Conservation (phyloP, 2,329 filamentous ascomycete genomes). For the Diaporthe velutina region DNA sequence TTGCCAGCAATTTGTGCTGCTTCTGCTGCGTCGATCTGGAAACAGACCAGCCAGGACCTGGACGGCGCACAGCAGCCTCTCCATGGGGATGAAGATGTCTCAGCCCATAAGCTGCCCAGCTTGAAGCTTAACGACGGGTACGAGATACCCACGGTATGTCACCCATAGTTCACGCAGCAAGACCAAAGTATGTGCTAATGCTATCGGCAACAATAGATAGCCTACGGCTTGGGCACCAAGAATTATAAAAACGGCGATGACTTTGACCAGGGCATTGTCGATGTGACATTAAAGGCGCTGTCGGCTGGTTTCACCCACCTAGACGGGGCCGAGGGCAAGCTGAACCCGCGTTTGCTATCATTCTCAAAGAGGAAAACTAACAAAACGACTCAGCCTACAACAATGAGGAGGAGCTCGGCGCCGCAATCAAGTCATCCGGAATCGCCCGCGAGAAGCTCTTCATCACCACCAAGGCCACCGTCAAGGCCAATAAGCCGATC, state of each 20-base stretch:
- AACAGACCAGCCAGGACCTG: not conserved
- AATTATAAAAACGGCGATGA: slow-evolving; percentile 32
- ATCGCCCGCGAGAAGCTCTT: slow-evolving; percentile 36
- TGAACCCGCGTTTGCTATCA: not conserved
- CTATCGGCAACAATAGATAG: slow-evolving; percentile 18
- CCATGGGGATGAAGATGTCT: not conserved
- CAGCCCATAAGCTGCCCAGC: slow-evolving; percentile 31
- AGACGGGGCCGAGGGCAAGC: slow-evolving; percentile 36
- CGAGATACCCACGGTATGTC: slow-evolving; percentile 30
- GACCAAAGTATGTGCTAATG: not conserved
- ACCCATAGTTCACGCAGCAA: not conserved
- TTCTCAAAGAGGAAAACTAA: not conserved
- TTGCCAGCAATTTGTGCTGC: slow-evolving; percentile 24
- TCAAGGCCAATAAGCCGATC: slow-evolving; percentile 46
- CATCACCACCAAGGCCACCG: slow-evolving; percentile 37
- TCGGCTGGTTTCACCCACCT: slow-evolving; percentile 36
- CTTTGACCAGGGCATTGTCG: slow-evolving; percentile 34
- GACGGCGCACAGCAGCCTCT: slow-evolving; percentile 30
- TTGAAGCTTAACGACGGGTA: slow-evolving; percentile 34
- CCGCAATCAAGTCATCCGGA: slow-evolving; percentile 31
- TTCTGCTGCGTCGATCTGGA: slow-evolving; percentile 16
- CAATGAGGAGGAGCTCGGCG: slow-evolving; percentile 37
- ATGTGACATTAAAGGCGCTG: slow-evolving; percentile 34
- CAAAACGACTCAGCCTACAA: slow-evolving; percentile 21
- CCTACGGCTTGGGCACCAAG: slow-evolving; percentile 36